Conservation (phyloP, 805 yeast species). For the Candida suzukii region DNA sequence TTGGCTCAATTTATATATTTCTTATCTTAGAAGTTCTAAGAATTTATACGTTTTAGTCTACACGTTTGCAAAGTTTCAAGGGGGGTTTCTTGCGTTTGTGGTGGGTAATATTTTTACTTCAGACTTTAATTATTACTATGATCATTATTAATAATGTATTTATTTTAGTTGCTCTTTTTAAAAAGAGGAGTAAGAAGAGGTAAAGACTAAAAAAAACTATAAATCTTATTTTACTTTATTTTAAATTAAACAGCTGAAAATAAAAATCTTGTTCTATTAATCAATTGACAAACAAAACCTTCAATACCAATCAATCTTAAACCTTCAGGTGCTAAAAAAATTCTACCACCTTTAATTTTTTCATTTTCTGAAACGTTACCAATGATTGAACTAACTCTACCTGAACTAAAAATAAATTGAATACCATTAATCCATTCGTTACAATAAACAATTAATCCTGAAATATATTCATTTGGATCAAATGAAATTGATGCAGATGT, state of each 20-base stretch:
- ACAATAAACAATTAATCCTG: slow-evolving; percentile 40
- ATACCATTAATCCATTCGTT: slow-evolving; percentile 79
- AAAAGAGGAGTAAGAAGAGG: no score
- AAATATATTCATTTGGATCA: slow-evolving; percentile 49
- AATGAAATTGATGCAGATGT: slow-evolving; percentile 50
- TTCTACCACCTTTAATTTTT: slow-evolving; percentile 36
- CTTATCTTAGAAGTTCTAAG: no score
- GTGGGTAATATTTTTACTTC: no score
- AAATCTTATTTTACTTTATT: no score
- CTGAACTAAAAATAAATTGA: slow-evolving; percentile 57
- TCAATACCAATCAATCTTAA: slow-evolving; percentile 58
- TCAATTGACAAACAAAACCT: slow-evolving; percentile 67
- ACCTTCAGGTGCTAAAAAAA: slow-evolving; percentile 50
- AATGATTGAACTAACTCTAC: slow-evolving; percentile 45
- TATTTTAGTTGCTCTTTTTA: no score
- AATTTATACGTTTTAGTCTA: no score
- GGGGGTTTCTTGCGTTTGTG: no score
- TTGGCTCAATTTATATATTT: no score
- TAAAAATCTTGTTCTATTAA: slow-evolving; percentile 64
- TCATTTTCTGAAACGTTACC: slow-evolving; percentile 73
- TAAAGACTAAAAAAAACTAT: no score
- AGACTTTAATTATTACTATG: no score
- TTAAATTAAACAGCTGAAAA: slow-evolving; percentile 29
- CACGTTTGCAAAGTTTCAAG: no score
- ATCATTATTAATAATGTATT: no score